phyloP scores from a whole-genome alignment of 805 yeast species.

The Kuraishia hungarica region DNA sequence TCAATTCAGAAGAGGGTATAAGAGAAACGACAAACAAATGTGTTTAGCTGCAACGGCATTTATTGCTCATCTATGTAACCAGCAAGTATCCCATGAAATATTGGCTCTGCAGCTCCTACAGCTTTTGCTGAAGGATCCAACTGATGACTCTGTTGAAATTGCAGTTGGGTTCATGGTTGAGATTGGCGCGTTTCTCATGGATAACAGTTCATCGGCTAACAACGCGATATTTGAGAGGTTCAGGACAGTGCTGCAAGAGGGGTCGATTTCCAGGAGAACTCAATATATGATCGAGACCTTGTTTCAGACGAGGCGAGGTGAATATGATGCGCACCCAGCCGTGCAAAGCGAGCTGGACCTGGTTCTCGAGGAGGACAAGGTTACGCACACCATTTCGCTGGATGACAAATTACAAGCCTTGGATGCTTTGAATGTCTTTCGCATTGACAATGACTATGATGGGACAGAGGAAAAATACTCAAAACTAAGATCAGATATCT shows the following conservation, averaged over 20 bases:
- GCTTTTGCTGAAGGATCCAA: constrained; percentile 31
- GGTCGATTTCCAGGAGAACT: constrained; percentile 31
- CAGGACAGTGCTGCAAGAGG: constrained; percentile 51
- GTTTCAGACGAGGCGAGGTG: constrained; percentile 38
- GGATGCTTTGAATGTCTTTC: constrained; percentile 38
- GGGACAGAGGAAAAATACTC: constrained; percentile 40
- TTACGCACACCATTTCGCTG: constrained; percentile 45
- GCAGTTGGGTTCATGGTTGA: constrained; percentile 39
- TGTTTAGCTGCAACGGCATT: constrained; percentile 39
- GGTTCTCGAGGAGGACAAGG: constrained; percentile 55
- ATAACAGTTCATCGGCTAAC: constrained; percentile 33
- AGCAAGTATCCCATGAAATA: constrained; percentile 48
- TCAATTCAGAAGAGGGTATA: constrained; percentile 48
- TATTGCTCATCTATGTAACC: constrained; percentile 55
- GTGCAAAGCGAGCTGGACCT: constrained; percentile 43
- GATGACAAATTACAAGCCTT: constrained; percentile 41
- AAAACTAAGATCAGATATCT: constrained; percentile 30
- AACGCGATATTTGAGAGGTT: constrained; percentile 47
- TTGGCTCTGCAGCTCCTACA: constrained; percentile 44
- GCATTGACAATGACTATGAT: constrained; percentile 41
- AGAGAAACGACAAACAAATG: constrained; percentile 31
- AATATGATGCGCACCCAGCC: constrained; percentile 29
- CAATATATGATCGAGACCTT: constrained; percentile 41
- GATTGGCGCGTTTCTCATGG: constrained; percentile 43
- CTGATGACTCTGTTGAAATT: constrained; percentile 49